Conservation (phyloP, 495 filamentous ascomycete species). For the Aspergillus baeticus region DNA sequence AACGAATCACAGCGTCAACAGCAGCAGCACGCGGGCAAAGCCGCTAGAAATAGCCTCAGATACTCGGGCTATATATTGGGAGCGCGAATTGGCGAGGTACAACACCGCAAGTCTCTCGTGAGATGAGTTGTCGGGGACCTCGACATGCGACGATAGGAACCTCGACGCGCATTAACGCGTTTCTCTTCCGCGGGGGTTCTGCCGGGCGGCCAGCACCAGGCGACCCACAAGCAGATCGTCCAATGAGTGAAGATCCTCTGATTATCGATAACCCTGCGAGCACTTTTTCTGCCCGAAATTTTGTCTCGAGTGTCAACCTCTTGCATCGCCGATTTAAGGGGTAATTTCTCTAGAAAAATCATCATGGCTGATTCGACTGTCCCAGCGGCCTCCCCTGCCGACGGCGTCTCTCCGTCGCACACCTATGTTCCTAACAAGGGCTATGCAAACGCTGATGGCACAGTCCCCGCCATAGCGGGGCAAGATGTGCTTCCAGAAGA, state of each 20-base stretch:
- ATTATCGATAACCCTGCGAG: background rate
- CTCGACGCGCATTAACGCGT: slow-evolving; percentile 20
- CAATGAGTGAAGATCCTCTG: slow-evolving; percentile 32
- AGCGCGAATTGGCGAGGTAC: background rate
- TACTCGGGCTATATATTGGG: background rate
- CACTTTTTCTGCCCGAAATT: slow-evolving; percentile 21
- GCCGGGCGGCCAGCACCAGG: slow-evolving; percentile 35
- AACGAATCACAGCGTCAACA: slow-evolving; percentile 26
- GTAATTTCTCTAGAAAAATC: background rate
- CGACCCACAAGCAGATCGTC: slow-evolving; percentile 29
- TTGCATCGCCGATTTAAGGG: slow-evolving; percentile 1
- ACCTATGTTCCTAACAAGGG: slow-evolving; percentile 56
- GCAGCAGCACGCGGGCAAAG: slow-evolving; percentile 41
- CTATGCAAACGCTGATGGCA: slow-evolving; percentile 41
- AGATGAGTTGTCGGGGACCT: background rate
- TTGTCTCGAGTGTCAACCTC: slow-evolving; percentile 6
- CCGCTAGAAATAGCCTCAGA: slow-evolving; percentile 14
- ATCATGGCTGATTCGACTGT: slow-evolving; percentile 28
- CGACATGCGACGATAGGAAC: slow-evolving; percentile 16
- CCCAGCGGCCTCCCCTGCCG: slow-evolving; percentile 35
- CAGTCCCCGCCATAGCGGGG: slow-evolving; percentile 35
- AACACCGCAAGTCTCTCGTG: background rate
- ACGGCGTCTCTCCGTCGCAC: slow-evolving; percentile 49
- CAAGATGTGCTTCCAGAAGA: slow-evolving; percentile 31
- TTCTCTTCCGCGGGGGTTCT: slow-evolving; percentile 40